Evolutionary conservation across 2,329 filamentous ascomycete species (phyloP).

Genomic region (Hypocrella siamensis): DNA sequence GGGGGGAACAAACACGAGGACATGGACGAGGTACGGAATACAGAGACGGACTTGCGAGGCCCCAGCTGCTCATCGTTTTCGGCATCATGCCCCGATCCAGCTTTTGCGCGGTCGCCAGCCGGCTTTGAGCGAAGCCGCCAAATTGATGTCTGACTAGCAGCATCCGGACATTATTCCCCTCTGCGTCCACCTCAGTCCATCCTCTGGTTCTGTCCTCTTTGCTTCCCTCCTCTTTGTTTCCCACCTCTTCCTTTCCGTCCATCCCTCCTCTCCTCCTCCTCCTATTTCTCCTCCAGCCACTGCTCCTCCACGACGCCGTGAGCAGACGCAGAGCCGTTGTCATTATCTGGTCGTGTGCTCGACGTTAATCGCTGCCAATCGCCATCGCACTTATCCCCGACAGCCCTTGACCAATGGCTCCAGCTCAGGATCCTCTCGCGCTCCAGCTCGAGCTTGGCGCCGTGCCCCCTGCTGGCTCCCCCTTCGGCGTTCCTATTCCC

Average conservation of each 20-base stretch:
- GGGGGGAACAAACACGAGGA: no score
- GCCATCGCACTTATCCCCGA: neutral
- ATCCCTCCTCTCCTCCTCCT: neutral
- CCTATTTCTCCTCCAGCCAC: neutral
- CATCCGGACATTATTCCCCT: neutral
- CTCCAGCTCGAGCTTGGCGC: slow-evolving; percentile 37
- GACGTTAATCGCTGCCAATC: no score
- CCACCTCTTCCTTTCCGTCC: neutral
- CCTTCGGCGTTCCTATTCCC: slow-evolving; percentile 65
- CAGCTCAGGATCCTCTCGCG: slow-evolving; percentile 17
- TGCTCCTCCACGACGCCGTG: no score
- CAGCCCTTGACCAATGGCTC: slow-evolving; percentile 13
- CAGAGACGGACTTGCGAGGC: neutral
- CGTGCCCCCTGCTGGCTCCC: slow-evolving; percentile 56
- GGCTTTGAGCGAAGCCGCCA: no score
- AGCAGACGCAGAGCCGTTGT: no score
- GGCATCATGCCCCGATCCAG: slow-evolving; percentile 5
- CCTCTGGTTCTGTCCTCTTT: neutral
- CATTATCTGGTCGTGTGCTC: no score
- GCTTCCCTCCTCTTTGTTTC: slow-evolving; percentile 1
- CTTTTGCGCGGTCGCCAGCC: slow-evolving; percentile 2
- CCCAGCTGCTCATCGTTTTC: slow-evolving; percentile 1
- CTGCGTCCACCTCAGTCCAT: neutral
- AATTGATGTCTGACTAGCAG: neutral
- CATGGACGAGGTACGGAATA: neutral